Evolutionary conservation across 139 green algal species (phyloP).

Genomic region (Closterium sp.): DNA sequence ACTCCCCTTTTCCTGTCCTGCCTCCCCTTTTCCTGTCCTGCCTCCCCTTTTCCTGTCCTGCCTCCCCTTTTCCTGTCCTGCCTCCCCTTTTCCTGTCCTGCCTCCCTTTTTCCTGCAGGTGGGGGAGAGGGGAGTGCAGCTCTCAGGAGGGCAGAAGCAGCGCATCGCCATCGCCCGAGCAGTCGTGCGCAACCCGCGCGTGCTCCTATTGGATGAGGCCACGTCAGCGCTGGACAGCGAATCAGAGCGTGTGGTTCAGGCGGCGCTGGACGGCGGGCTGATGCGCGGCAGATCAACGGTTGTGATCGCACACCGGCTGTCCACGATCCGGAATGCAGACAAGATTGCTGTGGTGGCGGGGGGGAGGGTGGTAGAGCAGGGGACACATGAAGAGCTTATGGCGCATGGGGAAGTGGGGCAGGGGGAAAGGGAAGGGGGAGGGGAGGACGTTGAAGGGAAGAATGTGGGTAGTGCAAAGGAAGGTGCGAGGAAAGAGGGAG

Average conservation of each 20-base stretch:
- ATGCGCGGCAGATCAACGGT: constrained; percentile 45
- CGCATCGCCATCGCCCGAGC: constrained; percentile 79
- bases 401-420: constrained; percentile 24
- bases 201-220: constrained; percentile 83
- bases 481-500: background rate
- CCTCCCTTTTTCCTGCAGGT: background rate
- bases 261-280: constrained; percentile 61
- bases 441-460: constrained; percentile 35
- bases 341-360: constrained; percentile 45
- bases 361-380: constrained; percentile 36
- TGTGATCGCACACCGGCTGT: constrained; percentile 47
- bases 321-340: constrained; percentile 47
- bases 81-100: background rate
- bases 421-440: constrained; percentile 59
- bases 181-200: constrained; percentile 62
- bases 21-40: too few species aligned
- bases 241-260: constrained; percentile 77
- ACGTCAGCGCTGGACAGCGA: constrained; percentile 43
- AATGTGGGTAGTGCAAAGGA: constrained; percentile 28
- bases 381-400: constrained; percentile 55
- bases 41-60: too few species aligned
- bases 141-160: constrained; percentile 75
- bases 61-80: too few species aligned
- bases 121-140: constrained; percentile 28
- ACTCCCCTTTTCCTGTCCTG: too few species aligned